Conservation (phyloP, 1,284 basidiomycete genomes). For the Mixia osmundae region DNA sequence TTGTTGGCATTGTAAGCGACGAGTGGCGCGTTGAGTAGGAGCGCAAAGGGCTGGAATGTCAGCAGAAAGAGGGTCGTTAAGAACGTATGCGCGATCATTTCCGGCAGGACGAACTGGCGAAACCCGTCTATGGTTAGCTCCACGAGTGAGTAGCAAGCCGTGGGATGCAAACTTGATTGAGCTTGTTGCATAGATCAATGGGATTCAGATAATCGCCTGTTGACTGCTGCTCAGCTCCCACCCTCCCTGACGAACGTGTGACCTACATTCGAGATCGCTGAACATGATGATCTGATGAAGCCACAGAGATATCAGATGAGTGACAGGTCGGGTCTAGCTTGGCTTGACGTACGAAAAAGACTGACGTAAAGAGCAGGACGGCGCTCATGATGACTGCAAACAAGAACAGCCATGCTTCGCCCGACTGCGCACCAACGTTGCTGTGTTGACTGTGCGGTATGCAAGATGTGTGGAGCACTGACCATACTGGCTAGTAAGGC, state of each 20-base stretch:
- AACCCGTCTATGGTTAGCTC: not conserved
- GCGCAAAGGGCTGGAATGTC: constrained; percentile 84
- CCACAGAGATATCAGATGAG: not conserved
- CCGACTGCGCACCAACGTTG: constrained; percentile 9
- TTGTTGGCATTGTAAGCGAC: constrained; percentile 86
- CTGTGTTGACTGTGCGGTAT: not conserved
- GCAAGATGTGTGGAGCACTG: not conserved
- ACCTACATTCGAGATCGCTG: constrained; percentile 65
- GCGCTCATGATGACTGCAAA: constrained; percentile 82
- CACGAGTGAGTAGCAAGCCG: not conserved
- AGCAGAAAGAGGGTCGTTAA: constrained; percentile 62
- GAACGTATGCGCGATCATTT: constrained; percentile 85
- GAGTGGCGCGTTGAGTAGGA: constrained; percentile 74
- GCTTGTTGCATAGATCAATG: constrained; percentile 98
- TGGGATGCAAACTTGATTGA: constrained; percentile 53
- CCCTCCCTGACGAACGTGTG: not conserved
- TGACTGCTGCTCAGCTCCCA: not conserved
- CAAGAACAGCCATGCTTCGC: constrained; percentile 42
- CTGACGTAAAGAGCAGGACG: constrained; percentile 82
- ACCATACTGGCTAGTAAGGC: constrained; percentile 1
- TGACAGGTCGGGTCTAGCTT: not conserved
- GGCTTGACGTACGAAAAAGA: constrained; percentile 64
- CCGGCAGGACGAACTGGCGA: constrained; percentile 76
- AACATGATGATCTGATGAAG: constrained; percentile 87
- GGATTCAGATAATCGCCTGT: constrained; percentile 83